These are phyloP conservation scores for Xylaria sp. DNA, from an alignment of 2,329 filamentous ascomycete genomes.

Conservation along the genomic window DNA sequence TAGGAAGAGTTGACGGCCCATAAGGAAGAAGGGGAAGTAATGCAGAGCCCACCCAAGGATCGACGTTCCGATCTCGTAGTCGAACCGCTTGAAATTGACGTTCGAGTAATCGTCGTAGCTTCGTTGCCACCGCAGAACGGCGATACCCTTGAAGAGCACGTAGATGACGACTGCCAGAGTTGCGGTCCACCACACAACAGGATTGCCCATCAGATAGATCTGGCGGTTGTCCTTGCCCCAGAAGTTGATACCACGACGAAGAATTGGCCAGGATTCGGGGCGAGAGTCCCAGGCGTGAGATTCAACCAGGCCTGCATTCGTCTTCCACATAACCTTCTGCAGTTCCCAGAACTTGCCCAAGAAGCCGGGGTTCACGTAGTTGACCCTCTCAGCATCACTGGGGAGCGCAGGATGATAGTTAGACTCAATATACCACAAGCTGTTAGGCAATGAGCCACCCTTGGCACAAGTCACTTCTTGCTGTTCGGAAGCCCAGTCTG, in stretches of 20 bases:
- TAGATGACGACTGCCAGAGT: constrained; percentile 79
- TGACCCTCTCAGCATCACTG: constrained; percentile 83
- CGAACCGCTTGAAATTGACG: constrained; percentile 89
- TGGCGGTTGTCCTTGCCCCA: constrained; percentile 95
- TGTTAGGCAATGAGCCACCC: constrained; percentile 91
- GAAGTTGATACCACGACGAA: constrained; percentile 97
- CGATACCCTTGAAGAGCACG: constrained; percentile 80
- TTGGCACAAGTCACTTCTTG: constrained; percentile 98
- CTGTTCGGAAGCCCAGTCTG: constrained; percentile 96
- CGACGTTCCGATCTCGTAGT: constrained; percentile 90
- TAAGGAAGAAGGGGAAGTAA: constrained; percentile 98
- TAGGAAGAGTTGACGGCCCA: constrained; percentile 96
- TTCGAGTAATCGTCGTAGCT: constrained; percentile 85
- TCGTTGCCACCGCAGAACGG: constrained; percentile 91
- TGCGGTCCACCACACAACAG: constrained; percentile 90
- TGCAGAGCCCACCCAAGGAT: constrained; percentile 96
- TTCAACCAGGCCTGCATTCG: constrained; percentile 93
- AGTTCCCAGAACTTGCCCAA: constrained; percentile 98
- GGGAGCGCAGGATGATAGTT: constrained; percentile 83
- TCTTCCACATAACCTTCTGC: constrained; percentile 98
- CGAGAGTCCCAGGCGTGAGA: constrained; percentile 98
- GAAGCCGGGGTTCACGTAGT: constrained; percentile 93
- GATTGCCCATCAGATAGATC: constrained; percentile 95
- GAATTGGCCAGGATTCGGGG: constrained; percentile 87
- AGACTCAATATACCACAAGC: constrained; percentile 92